Conservation (phyloP, 73 alveolate genomes). For the Symbiodinium pilosum region DNA sequence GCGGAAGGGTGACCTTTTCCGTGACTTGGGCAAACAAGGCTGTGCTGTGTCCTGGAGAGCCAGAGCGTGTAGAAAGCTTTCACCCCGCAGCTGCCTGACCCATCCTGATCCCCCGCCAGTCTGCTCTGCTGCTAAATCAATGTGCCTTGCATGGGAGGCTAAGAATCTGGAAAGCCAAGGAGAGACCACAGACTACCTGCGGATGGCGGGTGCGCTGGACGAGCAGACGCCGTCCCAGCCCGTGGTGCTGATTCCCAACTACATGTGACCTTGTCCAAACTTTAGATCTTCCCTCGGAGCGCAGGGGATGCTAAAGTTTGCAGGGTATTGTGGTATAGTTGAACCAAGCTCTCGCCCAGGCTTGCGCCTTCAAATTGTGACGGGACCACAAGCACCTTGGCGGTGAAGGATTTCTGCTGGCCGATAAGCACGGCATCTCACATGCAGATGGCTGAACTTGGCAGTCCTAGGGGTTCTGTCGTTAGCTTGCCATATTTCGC, state of each 20-base stretch:
- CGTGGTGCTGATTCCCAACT: conserved; percentile 71
- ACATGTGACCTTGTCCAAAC: conserved; percentile 31
- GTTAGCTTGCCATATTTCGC: too few relatives aligned
- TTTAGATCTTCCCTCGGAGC: too few relatives aligned
- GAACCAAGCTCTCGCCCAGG: conserved; percentile 39
- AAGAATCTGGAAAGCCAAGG: background rate
- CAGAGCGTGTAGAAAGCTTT: too few relatives aligned
- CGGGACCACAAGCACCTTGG: conserved; percentile 74
- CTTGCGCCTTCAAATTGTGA: conserved; percentile 79
- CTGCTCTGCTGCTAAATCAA: background rate
- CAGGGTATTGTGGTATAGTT: background rate
- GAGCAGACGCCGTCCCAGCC: conserved; percentile 22
- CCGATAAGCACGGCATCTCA: too few relatives aligned
- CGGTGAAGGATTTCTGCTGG: background rate
- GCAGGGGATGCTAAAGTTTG: background rate
- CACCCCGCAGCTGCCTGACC: too few relatives aligned
- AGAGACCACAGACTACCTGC: conserved; percentile 66
- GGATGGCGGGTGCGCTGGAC: conserved; percentile 69
- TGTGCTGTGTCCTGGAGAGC: too few relatives aligned
- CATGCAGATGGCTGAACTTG: too few relatives aligned
- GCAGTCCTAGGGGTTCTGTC: too few relatives aligned
- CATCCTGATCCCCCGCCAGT: too few relatives aligned
- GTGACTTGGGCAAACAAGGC: background rate
- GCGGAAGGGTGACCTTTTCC: conserved; percentile 2
- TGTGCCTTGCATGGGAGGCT: too few relatives aligned